Evolutionary conservation across 2,329 filamentous ascomycete genomes (phyloP), one percentile per base, ranked within the genome.

Genomic region (Drechslera avenae): DNA sequence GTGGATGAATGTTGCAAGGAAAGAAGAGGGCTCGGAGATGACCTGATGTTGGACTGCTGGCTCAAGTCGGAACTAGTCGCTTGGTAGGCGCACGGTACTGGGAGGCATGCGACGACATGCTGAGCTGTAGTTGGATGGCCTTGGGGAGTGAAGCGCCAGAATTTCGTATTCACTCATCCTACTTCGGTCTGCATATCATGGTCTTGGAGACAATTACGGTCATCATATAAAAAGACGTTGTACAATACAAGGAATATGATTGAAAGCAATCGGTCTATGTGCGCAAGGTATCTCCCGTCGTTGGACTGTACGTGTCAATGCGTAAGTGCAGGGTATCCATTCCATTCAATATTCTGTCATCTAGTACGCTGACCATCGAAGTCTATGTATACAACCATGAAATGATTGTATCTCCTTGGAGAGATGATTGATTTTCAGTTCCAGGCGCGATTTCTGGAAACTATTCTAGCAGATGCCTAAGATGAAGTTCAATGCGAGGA

Each of bases 241-340:
- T 60, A 63, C 48, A 57, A 54, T 53, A 59, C 26, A 40, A 56
- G 54, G 46, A 47, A 50, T 54, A 52, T 36, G 49, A 37, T 49
- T 48, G 23, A 17, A 50, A 23, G 23, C 31, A 12, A 36, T 21
- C 14, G 23, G 12, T 39, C 35, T 26, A 44, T 49, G 23, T 45
- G 44, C 23, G 7, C 13, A 17, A 28, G 18, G 32, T 31, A 42
- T 43, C 17, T 35, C 9, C 3, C 17, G 21, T 32, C 16, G 6
- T 7, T 3, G 19, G 26, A 28, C 28, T 17, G 18, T 21, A 35
- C 14, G 26, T 26, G n/a, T 41, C n/a, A 1, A 6, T 16, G 10
- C 26, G 14, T 21, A 40, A 14, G n/a, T 41, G 18, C 36, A 18
- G 21, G 30, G 2, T 9, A 31, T 17, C 14, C 23, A 21, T 10